A percentile compares a stretch with the other conserved stretches of the same genome.
Conservation (phyloP, 768 basidiomycete genomes). For the Mycena leptocephala region DNA sequence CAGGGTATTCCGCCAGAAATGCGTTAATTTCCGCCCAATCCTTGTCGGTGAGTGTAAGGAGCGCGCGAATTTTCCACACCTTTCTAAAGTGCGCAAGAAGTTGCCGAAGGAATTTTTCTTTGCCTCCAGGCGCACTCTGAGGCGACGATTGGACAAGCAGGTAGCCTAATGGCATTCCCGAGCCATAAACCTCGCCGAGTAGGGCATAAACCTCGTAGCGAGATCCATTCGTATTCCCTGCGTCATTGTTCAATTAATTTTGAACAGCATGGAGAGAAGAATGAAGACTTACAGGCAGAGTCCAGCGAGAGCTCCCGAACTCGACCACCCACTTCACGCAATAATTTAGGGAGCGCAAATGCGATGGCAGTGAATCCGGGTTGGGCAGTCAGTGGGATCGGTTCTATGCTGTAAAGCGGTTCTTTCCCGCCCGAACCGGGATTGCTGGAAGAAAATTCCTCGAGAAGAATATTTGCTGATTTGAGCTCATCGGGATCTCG, state of each 20-base stretch:
- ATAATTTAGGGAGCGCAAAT: conserved; percentile 43
- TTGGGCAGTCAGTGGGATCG: not conserved
- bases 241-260: not conserved
- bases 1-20: not conserved
- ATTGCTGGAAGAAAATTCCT: conserved; percentile 21
- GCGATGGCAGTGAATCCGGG: conserved; percentile 42
- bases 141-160: conserved; percentile 41
- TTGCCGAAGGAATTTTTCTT: conserved; percentile 44
- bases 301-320: conserved; percentile 48
- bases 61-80: conserved; percentile 30
- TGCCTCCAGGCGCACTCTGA: conserved; percentile 23
- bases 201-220: conserved; percentile 51
- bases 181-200: conserved; percentile 51
- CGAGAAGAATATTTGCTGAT: conserved; percentile 44
- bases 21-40: not conserved
- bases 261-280: not conserved
- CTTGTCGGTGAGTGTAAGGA: not conserved
- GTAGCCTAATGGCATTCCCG: conserved; percentile 51
- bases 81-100: conserved; percentile 43
- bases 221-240: conserved; percentile 52
- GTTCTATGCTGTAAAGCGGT: conserved; percentile 18
- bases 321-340: conserved; percentile 38
- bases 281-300: conserved; percentile 45
- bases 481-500: conserved; percentile 44
- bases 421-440: not conserved